phyloP scores from a whole-genome alignment of 306 rosid species.

The Mucuna pruriens region DNA sequence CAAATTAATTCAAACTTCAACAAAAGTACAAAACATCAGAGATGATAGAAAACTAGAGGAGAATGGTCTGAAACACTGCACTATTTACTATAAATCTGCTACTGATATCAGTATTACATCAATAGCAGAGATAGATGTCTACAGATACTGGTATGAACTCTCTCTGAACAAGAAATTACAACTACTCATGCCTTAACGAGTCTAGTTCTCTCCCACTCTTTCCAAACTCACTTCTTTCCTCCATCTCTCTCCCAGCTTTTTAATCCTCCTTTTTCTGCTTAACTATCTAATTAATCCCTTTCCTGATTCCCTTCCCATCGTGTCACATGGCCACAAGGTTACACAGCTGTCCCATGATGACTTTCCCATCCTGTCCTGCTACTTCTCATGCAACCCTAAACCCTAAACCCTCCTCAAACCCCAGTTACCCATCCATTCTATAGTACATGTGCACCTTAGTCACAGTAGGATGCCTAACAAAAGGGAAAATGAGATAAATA shows the following conservation, averaged over 20 bases:
- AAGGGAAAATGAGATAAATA: neutral
- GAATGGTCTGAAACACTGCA: slow-evolving; percentile 13
- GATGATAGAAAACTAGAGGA: slow-evolving; percentile 1
- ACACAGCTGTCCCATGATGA: neutral
- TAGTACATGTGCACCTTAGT: neutral
- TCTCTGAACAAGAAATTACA: neutral
- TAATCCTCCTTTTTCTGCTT: neutral
- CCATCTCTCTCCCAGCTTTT: neutral
- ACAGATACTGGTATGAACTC: neutral
- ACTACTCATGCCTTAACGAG: neutral
- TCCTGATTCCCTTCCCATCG: neutral
- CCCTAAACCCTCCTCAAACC: neutral
- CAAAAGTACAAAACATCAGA: neutral
- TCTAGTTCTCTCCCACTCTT: slow-evolving; percentile 3
- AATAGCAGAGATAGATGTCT: neutral
- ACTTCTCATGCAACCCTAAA: neutral
- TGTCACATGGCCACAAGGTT: neutral
- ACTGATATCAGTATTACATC: neutral
- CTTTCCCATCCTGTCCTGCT: neutral
- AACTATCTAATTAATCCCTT: neutral
- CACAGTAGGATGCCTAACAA: neutral
- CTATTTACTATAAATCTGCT: neutral
- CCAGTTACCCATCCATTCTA: neutral
- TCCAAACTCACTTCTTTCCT: neutral
- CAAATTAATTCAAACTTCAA: slow-evolving; percentile 1